phyloP scores from a whole-genome alignment of 768 basidiomycete species.

The Mycena amicta region DNA sequence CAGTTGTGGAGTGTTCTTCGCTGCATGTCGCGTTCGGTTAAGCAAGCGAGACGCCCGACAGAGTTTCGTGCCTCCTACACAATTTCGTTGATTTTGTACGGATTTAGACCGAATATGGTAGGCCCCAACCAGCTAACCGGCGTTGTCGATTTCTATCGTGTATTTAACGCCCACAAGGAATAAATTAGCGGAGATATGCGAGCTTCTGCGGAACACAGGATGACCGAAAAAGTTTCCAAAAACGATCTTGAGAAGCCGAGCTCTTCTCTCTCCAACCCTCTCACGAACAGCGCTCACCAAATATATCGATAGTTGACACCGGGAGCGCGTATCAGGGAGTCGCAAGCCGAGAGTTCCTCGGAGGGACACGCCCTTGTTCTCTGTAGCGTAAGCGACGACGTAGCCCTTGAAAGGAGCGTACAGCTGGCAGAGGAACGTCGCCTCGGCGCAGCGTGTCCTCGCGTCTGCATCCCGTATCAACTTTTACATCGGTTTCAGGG shows the following conservation, averaged over 20 bases:
- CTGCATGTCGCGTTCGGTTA: neutral
- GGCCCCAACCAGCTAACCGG: neutral
- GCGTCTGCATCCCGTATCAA: too few relatives aligned
- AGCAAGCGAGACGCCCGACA: neutral
- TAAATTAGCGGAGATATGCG: too few relatives aligned
- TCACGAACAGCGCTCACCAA: too few relatives aligned
- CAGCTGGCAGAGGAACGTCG: neutral
- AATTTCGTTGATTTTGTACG: neutral
- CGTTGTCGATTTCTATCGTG: neutral
- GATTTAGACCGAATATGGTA: constrained; percentile 10
- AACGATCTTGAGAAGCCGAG: too few relatives aligned
- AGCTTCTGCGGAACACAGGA: neutral
- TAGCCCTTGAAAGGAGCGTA: neutral
- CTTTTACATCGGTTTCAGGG: neutral
- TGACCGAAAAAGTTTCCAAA: neutral
- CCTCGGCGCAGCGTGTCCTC: too few relatives aligned
- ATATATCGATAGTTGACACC: neutral
- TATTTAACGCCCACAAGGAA: neutral
- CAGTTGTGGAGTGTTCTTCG: neutral
- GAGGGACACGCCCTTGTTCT: neutral
- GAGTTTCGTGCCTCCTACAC: neutral
- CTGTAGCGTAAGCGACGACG: neutral
- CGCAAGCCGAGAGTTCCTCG: neutral
- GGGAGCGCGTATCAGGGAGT: neutral
- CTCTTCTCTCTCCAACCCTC: too few relatives aligned